Evolutionary conservation across 805 yeast genomes (phyloP).

Genomic region (Ogataea ramenticola): DNA sequence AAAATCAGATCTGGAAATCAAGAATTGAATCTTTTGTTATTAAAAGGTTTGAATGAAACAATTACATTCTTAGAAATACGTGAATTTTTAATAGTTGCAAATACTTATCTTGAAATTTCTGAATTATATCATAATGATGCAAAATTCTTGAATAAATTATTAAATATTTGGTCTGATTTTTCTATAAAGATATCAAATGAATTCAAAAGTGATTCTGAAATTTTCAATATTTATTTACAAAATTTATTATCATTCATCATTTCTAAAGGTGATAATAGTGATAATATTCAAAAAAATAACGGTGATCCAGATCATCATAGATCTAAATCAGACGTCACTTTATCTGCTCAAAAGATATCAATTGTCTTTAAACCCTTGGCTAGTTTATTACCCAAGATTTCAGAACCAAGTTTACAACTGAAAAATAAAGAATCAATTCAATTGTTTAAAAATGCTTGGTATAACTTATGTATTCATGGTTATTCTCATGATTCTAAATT

Average conservation of each 20-base stretch:
- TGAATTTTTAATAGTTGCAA: slow-evolving; percentile 59
- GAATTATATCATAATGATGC: slow-evolving; percentile 36
- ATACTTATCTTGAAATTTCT: slow-evolving; percentile 46
- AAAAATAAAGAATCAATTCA: slow-evolving; percentile 44
- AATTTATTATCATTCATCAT: slow-evolving; percentile 64
- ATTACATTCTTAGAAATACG: slow-evolving; percentile 55
- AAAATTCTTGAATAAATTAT: slow-evolving; percentile 31
- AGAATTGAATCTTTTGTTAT: slow-evolving; percentile 45
- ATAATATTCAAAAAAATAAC: too few species aligned
- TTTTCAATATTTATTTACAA: slow-evolving; percentile 49
- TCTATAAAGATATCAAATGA: slow-evolving; percentile 28
- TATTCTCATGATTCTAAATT: slow-evolving; percentile 55
- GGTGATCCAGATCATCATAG: slow-evolving; percentile 65
- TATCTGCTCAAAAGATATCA: slow-evolving; percentile 63
- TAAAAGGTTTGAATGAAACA: slow-evolving; percentile 56
- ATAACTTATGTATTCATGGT: slow-evolving; percentile 88
- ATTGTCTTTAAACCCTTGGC: slow-evolving; percentile 69
- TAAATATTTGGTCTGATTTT: slow-evolving; percentile 42
- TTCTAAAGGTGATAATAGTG: slow-evolving; percentile 78
- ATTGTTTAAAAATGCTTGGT: slow-evolving; percentile 86
- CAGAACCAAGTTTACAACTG: slow-evolving; percentile 35
- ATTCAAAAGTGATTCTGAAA: slow-evolving; percentile 29
- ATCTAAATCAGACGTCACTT: slow-evolving; percentile 63
- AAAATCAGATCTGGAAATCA: slow-evolving; percentile 46
- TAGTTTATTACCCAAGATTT: slow-evolving; percentile 53